A percentile compares a stretch with the other conserved stretches of the same genome.
phyloP scores from a whole-genome alignment of 1,284 basidiomycete species.

The Sanghuangporus baumii region DNA sequence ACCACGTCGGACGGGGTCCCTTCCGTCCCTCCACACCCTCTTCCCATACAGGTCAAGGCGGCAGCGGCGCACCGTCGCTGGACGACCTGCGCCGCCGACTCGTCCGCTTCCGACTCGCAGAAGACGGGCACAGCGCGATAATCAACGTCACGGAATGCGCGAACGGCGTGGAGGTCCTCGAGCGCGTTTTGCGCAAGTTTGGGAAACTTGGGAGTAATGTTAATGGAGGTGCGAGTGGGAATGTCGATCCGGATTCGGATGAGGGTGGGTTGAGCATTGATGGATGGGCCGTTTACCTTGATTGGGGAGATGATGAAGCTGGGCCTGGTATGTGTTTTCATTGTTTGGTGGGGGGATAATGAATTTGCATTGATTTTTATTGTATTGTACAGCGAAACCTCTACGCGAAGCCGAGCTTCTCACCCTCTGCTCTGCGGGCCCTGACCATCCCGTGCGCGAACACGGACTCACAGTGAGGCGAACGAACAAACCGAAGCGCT shows the following conservation, averaged over 20 bases:
- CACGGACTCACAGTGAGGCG: constrained; percentile 75
- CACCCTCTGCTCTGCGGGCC: constrained; percentile 79
- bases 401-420: constrained; percentile 83
- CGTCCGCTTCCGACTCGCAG: constrained; percentile 82
- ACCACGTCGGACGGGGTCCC: constrained; percentile 50
- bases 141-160: constrained; percentile 77
- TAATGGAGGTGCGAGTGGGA: constrained; percentile 32
- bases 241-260: constrained; percentile 50
- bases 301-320: constrained; percentile 45
- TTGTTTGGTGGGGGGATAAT: background rate
- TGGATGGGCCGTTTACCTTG: constrained; percentile 82
- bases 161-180: constrained; percentile 79
- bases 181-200: constrained; percentile 84
- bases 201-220: constrained; percentile 48
- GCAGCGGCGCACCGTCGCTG: constrained; percentile 47
- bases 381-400: constrained; percentile 46
- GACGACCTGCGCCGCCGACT: constrained; percentile 77
- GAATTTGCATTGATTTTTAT: constrained; percentile 5
- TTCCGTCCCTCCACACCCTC: constrained; percentile 40
- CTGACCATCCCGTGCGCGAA: constrained; percentile 78
- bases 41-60: constrained; percentile 16
- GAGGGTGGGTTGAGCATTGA: constrained; percentile 73
- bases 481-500: constrained; percentile 36
- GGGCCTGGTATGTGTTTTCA: constrained; percentile 41
- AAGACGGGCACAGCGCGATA: constrained; percentile 67